These are phyloP conservation scores for Phialophora chinensis DNA, from an alignment of 2,329 filamentous ascomycete species.

Conservation along the genomic window DNA sequence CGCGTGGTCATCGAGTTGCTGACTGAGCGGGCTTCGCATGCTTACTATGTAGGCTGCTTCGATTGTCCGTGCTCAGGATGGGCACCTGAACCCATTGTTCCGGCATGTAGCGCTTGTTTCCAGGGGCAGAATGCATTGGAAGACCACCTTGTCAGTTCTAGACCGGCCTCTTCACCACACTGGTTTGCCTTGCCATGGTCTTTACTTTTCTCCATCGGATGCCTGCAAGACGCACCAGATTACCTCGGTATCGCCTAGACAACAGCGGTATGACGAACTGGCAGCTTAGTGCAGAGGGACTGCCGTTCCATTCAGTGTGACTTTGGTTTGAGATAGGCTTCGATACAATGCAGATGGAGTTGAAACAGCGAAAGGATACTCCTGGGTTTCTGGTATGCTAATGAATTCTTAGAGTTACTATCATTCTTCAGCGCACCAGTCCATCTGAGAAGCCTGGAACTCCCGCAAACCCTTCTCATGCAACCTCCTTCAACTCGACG, in stretches of 20 bases:
- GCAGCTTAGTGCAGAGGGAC: no score
- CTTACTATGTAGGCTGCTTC: constrained; percentile 1
- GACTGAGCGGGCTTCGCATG: constrained; percentile 10
- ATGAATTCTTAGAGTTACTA: neutral
- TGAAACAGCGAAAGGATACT: neutral
- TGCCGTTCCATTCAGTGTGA: no score
- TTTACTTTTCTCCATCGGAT: no score
- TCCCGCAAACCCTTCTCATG: neutral
- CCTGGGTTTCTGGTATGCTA: neutral
- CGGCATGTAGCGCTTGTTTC: neutral
- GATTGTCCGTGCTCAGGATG: neutral
- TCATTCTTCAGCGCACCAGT: neutral
- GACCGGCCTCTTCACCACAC: no score
- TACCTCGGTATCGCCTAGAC: no score
- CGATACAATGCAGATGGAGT: no score
- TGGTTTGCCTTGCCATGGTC: no score
- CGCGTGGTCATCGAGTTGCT: neutral
- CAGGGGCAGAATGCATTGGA: neutral
- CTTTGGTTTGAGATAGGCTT: no score
- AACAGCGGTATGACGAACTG: no score
- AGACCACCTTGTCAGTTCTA: neutral
- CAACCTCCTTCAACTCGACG: neutral
- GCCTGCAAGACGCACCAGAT: no score
- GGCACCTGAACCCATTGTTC: neutral
- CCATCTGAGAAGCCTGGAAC: neutral